Percentiles rank a stretch among this genome's conserved stretches.
Conservation (phyloP, 345 rosid species). For the Fremontodendron californicum region DNA sequence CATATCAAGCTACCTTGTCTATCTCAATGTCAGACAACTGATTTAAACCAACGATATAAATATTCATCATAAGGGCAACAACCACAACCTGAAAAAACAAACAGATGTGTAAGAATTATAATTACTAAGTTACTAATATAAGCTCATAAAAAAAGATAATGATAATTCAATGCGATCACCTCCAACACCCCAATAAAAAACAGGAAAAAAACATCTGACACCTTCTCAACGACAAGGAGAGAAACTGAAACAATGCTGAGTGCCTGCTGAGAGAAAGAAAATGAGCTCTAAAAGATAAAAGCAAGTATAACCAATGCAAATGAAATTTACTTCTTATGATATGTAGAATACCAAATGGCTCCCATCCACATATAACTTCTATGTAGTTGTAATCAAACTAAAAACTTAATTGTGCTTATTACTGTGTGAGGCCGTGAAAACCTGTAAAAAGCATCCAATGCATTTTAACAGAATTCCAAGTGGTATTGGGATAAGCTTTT, state of each 20-base stretch:
- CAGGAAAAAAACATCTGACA: slow-evolving; percentile 69
- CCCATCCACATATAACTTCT: slow-evolving; percentile 6
- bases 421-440: slow-evolving; percentile 94
- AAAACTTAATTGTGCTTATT: slow-evolving; percentile 88
- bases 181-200: slow-evolving; percentile 74
- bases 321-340: background rate
- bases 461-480: slow-evolving; percentile 35
- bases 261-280: slow-evolving; percentile 40
- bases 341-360: background rate
- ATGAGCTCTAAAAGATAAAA: background rate
- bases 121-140: background rate
- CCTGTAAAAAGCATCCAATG: slow-evolving; percentile 73
- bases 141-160: slow-evolving; percentile 10
- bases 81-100: slow-evolving; percentile 66
- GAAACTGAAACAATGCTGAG: slow-evolving; percentile 92
- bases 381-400: background rate
- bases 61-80: slow-evolving; percentile 94
- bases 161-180: slow-evolving; percentile 34
- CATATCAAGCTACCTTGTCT: slow-evolving; percentile 59
- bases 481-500: slow-evolving; percentile 37
- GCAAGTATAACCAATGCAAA: background rate
- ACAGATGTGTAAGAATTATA: background rate
- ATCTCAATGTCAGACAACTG: slow-evolving; percentile 86
- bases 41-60: slow-evolving; percentile 87
- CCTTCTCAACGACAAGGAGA: slow-evolving; percentile 73